Percentiles rank a stretch among this genome's conserved stretches.
Conservation (phyloP, 2,329 filamentous ascomycete genomes). For the Fusarium humuli region DNA sequence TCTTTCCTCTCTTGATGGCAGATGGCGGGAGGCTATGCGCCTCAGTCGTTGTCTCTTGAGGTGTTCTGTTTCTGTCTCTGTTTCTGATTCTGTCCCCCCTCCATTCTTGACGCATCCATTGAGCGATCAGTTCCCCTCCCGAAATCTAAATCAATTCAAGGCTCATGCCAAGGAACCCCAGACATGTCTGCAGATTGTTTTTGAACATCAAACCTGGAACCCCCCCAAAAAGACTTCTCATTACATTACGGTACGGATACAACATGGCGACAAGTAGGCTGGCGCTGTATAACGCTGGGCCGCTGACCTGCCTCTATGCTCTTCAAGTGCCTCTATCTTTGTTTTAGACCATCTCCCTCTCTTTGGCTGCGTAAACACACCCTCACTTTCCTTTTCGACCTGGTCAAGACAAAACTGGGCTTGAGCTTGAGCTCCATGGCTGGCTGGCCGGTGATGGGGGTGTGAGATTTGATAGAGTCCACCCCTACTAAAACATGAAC, state of each 20-base stretch:
- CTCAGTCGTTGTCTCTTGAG: constrained; percentile 34
- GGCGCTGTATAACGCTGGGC: constrained; percentile 37
- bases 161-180: constrained; percentile 29
- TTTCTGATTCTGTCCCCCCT: constrained; percentile 10
- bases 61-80: not conserved
- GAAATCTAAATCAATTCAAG: constrained; percentile 20
- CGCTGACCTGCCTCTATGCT: constrained; percentile 20
- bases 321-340: not conserved
- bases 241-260: not conserved
- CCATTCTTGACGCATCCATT: constrained; percentile 4
- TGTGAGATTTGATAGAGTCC: not conserved
- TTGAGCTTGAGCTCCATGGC: constrained; percentile 25
- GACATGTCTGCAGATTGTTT: constrained; percentile 25
- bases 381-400: constrained; percentile 20
- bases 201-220: constrained; percentile 40
- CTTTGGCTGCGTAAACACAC: constrained; percentile 7
- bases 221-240: not conserved
- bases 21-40: constrained; percentile 33
- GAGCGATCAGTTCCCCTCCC: constrained; percentile 25
- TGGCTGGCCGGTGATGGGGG: constrained; percentile 25
- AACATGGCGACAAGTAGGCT: constrained; percentile 20
- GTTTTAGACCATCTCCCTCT: constrained; percentile 8
- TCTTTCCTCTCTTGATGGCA: not conserved
- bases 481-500: constrained; percentile 4
- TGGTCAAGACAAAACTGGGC: constrained; percentile 21